phyloP scores from a whole-genome alignment of 371 early-diverging fungal species.

The Smittium culicis region DNA sequence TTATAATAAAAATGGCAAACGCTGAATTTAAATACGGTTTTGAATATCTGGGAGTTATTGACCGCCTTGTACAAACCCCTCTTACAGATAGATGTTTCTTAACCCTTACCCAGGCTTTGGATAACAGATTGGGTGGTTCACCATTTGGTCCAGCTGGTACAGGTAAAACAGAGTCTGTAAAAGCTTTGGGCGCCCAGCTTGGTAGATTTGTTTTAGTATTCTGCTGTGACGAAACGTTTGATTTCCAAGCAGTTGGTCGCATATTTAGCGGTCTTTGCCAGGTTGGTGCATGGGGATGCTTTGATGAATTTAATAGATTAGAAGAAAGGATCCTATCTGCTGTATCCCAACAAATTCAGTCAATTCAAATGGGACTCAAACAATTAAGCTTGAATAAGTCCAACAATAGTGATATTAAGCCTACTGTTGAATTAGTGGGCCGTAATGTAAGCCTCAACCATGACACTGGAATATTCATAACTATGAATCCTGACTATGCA shows the following conservation, averaged over 20 bases:
- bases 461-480: constrained; percentile 95
- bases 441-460: constrained; percentile 70
- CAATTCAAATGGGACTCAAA: constrained; percentile 83
- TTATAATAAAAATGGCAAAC: constrained; percentile 83
- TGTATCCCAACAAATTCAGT: constrained; percentile 96
- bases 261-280: constrained; percentile 96
- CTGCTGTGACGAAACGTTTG: constrained; percentile 98
- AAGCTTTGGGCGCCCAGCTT: constrained; percentile 88
- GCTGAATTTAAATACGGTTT: constrained; percentile 89
- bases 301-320: constrained; percentile 98
- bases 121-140: constrained; percentile 82
- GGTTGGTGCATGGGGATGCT: constrained; percentile 98
- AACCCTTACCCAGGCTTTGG: constrained; percentile 92
- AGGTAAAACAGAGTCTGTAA: constrained; percentile 98
- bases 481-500: constrained; percentile 99
- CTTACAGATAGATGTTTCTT: constrained; percentile 95
- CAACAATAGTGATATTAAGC: not conserved
- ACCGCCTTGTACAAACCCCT: constrained; percentile 95
- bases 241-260: constrained; percentile 98
- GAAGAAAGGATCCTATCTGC: constrained; percentile 95
- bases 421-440: constrained; percentile 71
- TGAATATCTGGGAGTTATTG: constrained; percentile 93
- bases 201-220: constrained; percentile 96
- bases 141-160: constrained; percentile 97
- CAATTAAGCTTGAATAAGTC: constrained; percentile 78